These are phyloP conservation scores for Hypocrella siamensis DNA, from an alignment of 2,329 filamentous ascomycete genomes.

Conservation along the genomic window DNA sequence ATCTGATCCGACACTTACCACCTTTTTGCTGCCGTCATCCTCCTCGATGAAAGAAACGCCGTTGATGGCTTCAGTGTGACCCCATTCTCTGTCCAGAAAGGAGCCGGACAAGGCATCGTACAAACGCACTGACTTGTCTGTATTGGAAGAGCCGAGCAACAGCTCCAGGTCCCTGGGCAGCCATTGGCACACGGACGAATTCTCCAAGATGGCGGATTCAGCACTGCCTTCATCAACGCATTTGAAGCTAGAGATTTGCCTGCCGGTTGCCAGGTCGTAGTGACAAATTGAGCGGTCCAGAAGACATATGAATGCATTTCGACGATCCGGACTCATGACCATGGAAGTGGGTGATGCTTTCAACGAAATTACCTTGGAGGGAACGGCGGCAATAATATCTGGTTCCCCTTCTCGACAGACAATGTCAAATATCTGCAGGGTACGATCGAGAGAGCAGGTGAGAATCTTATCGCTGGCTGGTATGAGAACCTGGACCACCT, in stretches of 20 bases:
- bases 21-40: slow-evolving; percentile 35
- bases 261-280: slow-evolving; percentile 51
- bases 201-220: slow-evolving; percentile 73
- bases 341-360: slow-evolving; percentile 83
- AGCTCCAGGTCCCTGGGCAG: slow-evolving; percentile 42
- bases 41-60: slow-evolving; percentile 59
- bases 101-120: slow-evolving; percentile 67
- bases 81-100: slow-evolving; percentile 80
- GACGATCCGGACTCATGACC: slow-evolving; percentile 47
- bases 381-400: slow-evolving; percentile 59
- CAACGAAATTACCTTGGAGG: slow-evolving; percentile 61
- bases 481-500: slow-evolving; percentile 59
- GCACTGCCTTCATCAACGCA: slow-evolving; percentile 64
- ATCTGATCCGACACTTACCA: slow-evolving; percentile 65
- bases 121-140: slow-evolving; percentile 85
- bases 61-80: slow-evolving; percentile 86
- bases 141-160: slow-evolving; percentile 78
- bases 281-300: slow-evolving; percentile 45
- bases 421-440: slow-evolving; percentile 67
- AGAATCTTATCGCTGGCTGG: slow-evolving; percentile 63
- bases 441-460: slow-evolving; percentile 80
- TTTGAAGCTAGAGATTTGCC: slow-evolving; percentile 60
- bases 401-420: slow-evolving; percentile 51
- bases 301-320: slow-evolving; percentile 41
- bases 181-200: slow-evolving; percentile 49